A percentile compares a stretch with the other conserved stretches of the same genome.
These are phyloP conservation scores for Colletotrichum orbiculare DNA, from an alignment of 2,329 filamentous ascomycete species.

Conservation along the genomic window DNA sequence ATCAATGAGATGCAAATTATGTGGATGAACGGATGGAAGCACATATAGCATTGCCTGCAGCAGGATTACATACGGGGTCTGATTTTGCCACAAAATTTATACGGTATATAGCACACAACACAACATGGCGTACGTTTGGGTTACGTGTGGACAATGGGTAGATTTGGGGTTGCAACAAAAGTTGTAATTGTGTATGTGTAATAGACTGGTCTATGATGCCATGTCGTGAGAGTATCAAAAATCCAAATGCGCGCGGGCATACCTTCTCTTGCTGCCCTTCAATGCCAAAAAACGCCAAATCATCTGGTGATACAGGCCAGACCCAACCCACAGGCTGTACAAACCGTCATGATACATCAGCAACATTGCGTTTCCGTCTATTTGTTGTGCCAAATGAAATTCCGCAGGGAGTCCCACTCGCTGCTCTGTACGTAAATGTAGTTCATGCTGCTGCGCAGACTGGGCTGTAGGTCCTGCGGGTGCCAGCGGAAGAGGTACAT, in stretches of 20 bases:
- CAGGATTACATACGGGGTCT: too few species aligned
- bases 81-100: too few species aligned
- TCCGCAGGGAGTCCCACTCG: constrained; percentile 87
- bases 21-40: constrained; percentile 53
- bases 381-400: constrained; percentile 87
- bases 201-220: constrained; percentile 39
- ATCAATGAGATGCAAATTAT: constrained; percentile 71
- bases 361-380: constrained; percentile 42
- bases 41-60: background rate
- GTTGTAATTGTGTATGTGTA: constrained; percentile 15
- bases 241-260: constrained; percentile 5
- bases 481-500: constrained; percentile 97
- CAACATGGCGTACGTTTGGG: too few species aligned
- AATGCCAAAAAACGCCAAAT: constrained; percentile 18
- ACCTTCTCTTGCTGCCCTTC: constrained; percentile 4
- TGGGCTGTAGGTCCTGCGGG: constrained; percentile 90
- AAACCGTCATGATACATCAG: background rate
- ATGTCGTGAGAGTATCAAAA: constrained; percentile 23
- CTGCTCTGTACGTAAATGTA: constrained; percentile 96
- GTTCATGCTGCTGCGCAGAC: constrained; percentile 93
- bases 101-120: too few species aligned
- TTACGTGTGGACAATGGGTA: background rate
- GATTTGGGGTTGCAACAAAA: background rate
- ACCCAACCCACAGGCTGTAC: background rate
- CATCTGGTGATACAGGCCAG: constrained; percentile 16